These are phyloP conservation scores for Camptophora hylomeconis DNA, from an alignment of 2,329 filamentous ascomycete genomes.

Conservation along the genomic window DNA sequence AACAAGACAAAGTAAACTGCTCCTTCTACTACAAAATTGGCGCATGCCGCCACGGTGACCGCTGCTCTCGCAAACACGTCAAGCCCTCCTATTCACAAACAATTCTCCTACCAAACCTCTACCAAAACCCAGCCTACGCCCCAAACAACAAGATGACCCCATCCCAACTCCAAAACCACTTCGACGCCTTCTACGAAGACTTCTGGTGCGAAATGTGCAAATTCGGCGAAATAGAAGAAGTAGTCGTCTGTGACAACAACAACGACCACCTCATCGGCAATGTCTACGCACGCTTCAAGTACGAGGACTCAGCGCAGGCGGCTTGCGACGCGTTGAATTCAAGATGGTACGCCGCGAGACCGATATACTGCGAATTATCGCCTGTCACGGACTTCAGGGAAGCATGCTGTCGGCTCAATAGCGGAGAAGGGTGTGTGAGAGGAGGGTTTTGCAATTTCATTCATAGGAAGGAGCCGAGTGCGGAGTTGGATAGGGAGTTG, in stretches of 20 bases:
- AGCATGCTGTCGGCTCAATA: slow-evolving; percentile 89
- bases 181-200: slow-evolving; percentile 99
- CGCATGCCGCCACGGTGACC: slow-evolving; percentile 94
- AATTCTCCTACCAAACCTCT: slow-evolving; percentile 94
- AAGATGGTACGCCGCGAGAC: slow-evolving; percentile 91
- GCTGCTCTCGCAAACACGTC: slow-evolving; percentile 96
- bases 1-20: slow-evolving; percentile 96
- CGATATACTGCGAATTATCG: slow-evolving; percentile 94
- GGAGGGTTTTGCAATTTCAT: slow-evolving; percentile 99
- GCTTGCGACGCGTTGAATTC: slow-evolving; percentile 90
- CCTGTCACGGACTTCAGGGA: slow-evolving; percentile 97
- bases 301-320: slow-evolving; percentile 87
- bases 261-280: slow-evolving; percentile 99
- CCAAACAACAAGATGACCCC: slow-evolving; percentile 94
- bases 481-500: slow-evolving; percentile 80
- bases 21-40: slow-evolving; percentile 99
- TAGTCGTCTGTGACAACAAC: slow-evolving; percentile 98
- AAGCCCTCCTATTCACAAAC: slow-evolving; percentile 98
- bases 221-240: slow-evolving; percentile 92
- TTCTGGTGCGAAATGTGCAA: slow-evolving; percentile 99
- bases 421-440: slow-evolving; percentile 85
- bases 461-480: slow-evolving; percentile 83
- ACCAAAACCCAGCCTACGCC: slow-evolving; percentile 97
- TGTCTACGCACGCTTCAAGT: slow-evolving; percentile 99
- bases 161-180: slow-evolving; percentile 94